Evolutionary conservation across 2,329 filamentous ascomycete species (phyloP), one percentile per base, ranked within the genome.

Genomic region (Phoma herbarum): DNA sequence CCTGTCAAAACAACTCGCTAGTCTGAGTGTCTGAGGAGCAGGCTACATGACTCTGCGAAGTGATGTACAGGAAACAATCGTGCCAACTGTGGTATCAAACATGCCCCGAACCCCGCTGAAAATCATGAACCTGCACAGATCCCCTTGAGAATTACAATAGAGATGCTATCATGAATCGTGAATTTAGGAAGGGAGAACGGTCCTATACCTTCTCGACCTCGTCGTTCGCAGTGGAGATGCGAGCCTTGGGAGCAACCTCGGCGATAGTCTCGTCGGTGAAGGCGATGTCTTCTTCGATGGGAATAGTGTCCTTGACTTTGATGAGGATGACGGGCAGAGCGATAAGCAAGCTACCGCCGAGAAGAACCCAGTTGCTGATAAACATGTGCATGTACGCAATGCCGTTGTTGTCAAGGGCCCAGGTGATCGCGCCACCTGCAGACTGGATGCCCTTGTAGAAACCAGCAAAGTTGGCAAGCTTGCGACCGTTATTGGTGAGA

Each of bases 401-500:
- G 39, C 69, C 68, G 26, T 66, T 63, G 33, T 85, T 79, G 71
- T 95, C 91, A 52, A 95, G 76, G 25, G 87, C 85, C 87, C 86
- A 91, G 70, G 86, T 90, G 68, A 93, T 85, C 58, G 90, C 92
- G 3, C 89, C 88, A 68, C 92, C 92, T 18, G 91, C 91, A n/a
- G 91, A 94, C 77, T 96, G 92, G 64, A 96, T 90, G 49, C 89
- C 89, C 81, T 95, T 95, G 85, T 95, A 95, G 82, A 91, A 93
- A 62, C 91, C 93, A 41, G 92, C 90, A 72, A 94, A 90, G 82
- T 97, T 97, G 80, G 94, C 93, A 26, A 94, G 86, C 77, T 93
- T 94, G 77, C 93, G 92, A 60, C 91, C 88, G 63, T 94, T 96
- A 85, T 98, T 98, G 74, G 91, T 93, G 42, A 97, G 84, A 8